phyloP scores from a whole-genome alignment of 306 rosid genomes.

The Oxytropis ochrocephala region DNA sequence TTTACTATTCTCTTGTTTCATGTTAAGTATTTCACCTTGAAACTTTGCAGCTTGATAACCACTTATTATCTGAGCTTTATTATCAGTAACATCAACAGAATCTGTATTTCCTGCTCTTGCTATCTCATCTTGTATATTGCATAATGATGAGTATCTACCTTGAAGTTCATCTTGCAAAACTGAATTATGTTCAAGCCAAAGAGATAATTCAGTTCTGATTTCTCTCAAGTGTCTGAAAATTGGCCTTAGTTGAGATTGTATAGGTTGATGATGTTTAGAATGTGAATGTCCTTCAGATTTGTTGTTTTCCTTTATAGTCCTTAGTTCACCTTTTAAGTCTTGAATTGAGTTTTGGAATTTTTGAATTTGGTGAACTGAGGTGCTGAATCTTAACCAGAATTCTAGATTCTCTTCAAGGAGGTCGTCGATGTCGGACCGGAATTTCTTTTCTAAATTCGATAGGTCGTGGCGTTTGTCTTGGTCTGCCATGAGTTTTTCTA shows the following conservation, averaged over 20 bases:
- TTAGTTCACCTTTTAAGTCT: slow-evolving; percentile 60
- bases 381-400: slow-evolving; percentile 85
- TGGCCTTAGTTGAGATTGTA: slow-evolving; percentile 54
- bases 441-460: slow-evolving; percentile 47
- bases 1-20: slow-evolving; percentile 82
- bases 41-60: slow-evolving; percentile 74
- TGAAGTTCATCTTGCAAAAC: slow-evolving; percentile 62
- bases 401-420: slow-evolving; percentile 70
- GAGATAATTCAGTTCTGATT: slow-evolving; percentile 74
- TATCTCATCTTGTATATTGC: slow-evolving; percentile 59
- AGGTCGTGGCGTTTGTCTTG: slow-evolving; percentile 22
- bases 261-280: slow-evolving; percentile 20
- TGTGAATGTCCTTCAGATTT: slow-evolving; percentile 39
- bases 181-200: slow-evolving; percentile 83
- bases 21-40: slow-evolving; percentile 83
- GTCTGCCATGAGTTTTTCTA: slow-evolving; percentile 17
- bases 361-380: slow-evolving; percentile 81
- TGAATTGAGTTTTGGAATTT: slow-evolving; percentile 75
- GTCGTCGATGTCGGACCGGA: slow-evolving; percentile 62
- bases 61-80: slow-evolving; percentile 35
- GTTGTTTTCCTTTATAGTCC: slow-evolving; percentile 29
- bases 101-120: slow-evolving; percentile 30
- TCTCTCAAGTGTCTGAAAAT: slow-evolving; percentile 83
- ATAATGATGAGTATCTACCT: slow-evolving; percentile 51
- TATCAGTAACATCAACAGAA: not conserved